Evolutionary conservation across 768 basidiomycete genomes (phyloP), one percentile per base, ranked within the genome.

Genomic region (Melanogaster broomeanus): DNA sequence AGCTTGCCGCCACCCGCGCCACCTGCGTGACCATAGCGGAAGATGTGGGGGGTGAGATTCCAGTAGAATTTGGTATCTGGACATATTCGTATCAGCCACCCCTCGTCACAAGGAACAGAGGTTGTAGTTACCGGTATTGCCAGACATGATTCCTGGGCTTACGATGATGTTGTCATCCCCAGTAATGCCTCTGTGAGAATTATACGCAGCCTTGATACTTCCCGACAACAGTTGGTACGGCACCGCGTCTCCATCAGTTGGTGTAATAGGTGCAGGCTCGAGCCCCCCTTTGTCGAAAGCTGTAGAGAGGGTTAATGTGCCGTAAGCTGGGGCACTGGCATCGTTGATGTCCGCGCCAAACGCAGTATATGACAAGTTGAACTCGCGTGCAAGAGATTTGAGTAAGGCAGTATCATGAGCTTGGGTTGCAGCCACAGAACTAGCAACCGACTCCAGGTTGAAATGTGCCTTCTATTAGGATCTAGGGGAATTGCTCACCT

Each of bases 211-310:
- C 57, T 82, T 85, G 61, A 87, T 87, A 2, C 81, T 83, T 13
- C 84, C 86, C 33, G 83, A 79, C 19, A 87, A 72, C 10, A 87
- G 57, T 45, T 70, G 65, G 53, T 76, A 87, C 16, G 81, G 53
- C 42, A 19, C 51, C 11, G 72, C 64, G 4, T 62, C 60, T 10
- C 45, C 60, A 13, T 65, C 66, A 0, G 63, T 71, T 2, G 78
- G 74, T n/a, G 86, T 81, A 33, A 87, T 67, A 0, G 86, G 87
- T 3, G 89, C 87, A 15, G 87, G 87, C 56, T 88, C 84, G 7
- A 88, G 68, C 7, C 74, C 78, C 9, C 27, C 22, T 4, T 69
- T 74, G 16, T 66, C 67, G 48, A 70, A 82, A 1, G 80, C 77
- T 48, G 80, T 70, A 12, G 66, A 77, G 24, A 89, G 70, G 2